Conservation (phyloP, 768 basidiomycete species). For the Naganishia vishniacii region DNA sequence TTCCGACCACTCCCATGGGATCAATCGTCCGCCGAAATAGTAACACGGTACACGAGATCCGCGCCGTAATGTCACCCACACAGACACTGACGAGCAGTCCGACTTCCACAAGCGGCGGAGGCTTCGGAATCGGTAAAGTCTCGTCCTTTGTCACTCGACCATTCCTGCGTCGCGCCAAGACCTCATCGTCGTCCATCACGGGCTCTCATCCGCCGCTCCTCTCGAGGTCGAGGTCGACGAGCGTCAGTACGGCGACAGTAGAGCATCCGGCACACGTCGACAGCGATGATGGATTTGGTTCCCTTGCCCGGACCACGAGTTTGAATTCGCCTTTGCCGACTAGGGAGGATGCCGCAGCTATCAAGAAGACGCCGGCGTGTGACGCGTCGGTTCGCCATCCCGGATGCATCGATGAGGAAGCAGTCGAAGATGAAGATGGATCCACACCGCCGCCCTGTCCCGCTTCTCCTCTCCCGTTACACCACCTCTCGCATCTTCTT, state of each 20-base stretch:
- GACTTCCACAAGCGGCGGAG: not conserved
- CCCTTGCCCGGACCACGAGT: not conserved
- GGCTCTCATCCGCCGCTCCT: not conserved
- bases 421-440: constrained; percentile 5
- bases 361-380: not conserved
- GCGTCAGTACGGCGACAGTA: not conserved
- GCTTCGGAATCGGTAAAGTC: constrained; percentile 8
- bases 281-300: too few relatives aligned
- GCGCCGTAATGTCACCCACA: not conserved
- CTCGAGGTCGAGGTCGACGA: not conserved
- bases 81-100: not conserved
- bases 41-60: too few relatives aligned
- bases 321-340: not conserved
- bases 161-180: constrained; percentile 1
- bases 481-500: too few relatives aligned
- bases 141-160: constrained; percentile 5
- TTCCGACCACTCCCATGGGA: too few relatives aligned
- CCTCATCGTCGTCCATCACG: not conserved
- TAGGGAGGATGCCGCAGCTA: not conserved
- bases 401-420: constrained; percentile 10
- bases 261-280: not conserved
- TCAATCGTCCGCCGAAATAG: too few relatives aligned
- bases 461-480: too few relatives aligned
- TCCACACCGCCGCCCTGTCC: too few relatives aligned
- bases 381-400: not conserved